Conservation (phyloP, 148 eudicot genomes). For the Vaccinium macrocarpon region DNA sequence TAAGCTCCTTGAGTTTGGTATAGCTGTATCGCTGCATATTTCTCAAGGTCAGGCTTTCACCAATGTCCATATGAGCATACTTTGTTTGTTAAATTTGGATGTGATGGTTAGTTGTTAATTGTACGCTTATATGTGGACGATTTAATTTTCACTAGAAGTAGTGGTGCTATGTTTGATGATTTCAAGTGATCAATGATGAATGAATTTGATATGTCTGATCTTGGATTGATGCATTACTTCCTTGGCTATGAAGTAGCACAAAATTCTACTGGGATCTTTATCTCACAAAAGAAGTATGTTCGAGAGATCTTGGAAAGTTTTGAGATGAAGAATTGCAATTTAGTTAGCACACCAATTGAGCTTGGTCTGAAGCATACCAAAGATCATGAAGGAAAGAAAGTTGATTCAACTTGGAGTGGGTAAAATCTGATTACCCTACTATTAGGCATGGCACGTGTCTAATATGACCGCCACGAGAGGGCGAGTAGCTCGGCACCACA, state of each 20-base stretch:
- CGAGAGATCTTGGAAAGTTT: background rate
- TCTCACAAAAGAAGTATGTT: background rate
- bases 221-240: no score
- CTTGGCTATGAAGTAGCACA: no score
- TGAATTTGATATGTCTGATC: no score
- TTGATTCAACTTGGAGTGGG: background rate
- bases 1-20: slow-evolving; percentile 4
- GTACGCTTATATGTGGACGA: background rate
- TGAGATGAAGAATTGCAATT: background rate
- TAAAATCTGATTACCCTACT: no score
- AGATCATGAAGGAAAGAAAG: background rate
- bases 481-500: no score
- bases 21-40: background rate
- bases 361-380: background rate
- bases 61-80: slow-evolving; percentile 10
- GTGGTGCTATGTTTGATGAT: no score
- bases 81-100: background rate
- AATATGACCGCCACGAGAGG: no score
- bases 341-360: background rate
- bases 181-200: no score
- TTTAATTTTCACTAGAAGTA: no score
- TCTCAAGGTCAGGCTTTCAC: slow-evolving; percentile 3
- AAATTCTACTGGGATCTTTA: no score
- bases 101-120: background rate
- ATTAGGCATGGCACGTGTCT: no score